phyloP scores from a whole-genome alignment of 176 grass and related monocot species.

The Urochloa ruziziensis region DNA sequence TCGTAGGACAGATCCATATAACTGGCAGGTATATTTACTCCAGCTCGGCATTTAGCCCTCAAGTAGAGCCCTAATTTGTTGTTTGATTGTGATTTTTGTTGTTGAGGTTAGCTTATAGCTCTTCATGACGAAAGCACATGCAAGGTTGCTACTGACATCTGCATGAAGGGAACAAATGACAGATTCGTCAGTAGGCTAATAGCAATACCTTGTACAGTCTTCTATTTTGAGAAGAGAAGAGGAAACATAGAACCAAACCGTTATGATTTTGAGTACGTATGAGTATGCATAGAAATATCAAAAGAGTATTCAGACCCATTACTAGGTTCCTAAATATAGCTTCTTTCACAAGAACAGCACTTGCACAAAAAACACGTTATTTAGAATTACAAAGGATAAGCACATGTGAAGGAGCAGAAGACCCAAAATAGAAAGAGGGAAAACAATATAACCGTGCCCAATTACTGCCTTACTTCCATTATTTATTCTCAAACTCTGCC shows the following conservation, averaged over 20 bases:
- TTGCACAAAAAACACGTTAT: background rate
- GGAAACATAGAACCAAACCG: background rate
- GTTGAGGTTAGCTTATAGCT: background rate
- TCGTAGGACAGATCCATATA: constrained; percentile 8
- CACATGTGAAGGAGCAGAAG: background rate
- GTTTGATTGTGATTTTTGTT: background rate
- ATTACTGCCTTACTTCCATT: background rate
- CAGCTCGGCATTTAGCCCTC: background rate
- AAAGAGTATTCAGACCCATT: background rate
- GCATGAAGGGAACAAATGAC: background rate
- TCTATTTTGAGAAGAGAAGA: background rate
- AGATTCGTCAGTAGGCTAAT: background rate
- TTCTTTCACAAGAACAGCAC: background rate
- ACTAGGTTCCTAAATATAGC: background rate
- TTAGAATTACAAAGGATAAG: background rate
- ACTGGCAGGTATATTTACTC: constrained; percentile 20
- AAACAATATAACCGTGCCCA: background rate
- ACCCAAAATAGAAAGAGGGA: background rate
- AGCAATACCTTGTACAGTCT: background rate
- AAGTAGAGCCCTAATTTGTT: background rate
- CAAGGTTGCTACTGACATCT: background rate
- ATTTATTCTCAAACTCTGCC: background rate
- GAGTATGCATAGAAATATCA: background rate
- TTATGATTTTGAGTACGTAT: background rate
- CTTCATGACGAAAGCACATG: background rate